A percentile compares a stretch with the other conserved stretches of the same genome.
These are phyloP conservation scores for Sporisorium graminicola DNA, from an alignment of 1,284 basidiomycete genomes.

Conservation along the genomic window DNA sequence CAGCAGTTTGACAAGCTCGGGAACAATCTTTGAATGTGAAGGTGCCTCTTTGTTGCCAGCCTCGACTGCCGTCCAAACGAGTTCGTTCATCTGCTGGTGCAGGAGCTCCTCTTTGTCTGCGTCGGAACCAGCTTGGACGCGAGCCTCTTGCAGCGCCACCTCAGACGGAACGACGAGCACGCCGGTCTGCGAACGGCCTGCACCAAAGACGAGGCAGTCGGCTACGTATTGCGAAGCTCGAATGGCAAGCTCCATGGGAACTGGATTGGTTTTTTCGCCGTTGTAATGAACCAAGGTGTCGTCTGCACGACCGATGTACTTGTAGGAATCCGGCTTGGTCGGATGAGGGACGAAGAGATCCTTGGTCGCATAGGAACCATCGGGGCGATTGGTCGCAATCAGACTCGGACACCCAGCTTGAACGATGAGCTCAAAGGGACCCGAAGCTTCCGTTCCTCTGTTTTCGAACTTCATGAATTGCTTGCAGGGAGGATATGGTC, in stretches of 20 bases:
- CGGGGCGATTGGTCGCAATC: conserved; percentile 73
- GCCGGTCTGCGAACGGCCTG: conserved; percentile 74
- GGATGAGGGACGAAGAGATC: conserved; percentile 72
- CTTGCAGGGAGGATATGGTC: conserved; percentile 52
- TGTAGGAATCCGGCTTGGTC: conserved; percentile 71
- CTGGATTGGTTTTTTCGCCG: conserved; percentile 53
- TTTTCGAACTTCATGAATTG: conserved; percentile 23
- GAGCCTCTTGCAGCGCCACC: conserved; percentile 66
- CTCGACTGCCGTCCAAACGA: conserved; percentile 18
- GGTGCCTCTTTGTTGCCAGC: conserved; percentile 22
- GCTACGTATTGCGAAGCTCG: conserved; percentile 64
- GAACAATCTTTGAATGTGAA: conserved; percentile 30
- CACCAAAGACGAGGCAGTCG: conserved; percentile 76
- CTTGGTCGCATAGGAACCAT: conserved; percentile 76
- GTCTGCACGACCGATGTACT: conserved; percentile 76
- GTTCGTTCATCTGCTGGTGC: conserved; percentile 12
- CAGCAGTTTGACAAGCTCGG: conserved; percentile 31
- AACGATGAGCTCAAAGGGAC: conserved; percentile 74
- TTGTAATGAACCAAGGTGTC: conserved; percentile 73
- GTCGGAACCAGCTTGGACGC: not conserved
- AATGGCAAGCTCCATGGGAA: conserved; percentile 40
- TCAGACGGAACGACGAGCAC: conserved; percentile 75
- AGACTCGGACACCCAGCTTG: conserved; percentile 75
- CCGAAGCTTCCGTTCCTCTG: conserved; percentile 5
- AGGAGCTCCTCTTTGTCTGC: too few relatives aligned